A percentile compares a stretch with the other conserved stretches of the same genome.
Conservation (phyloP, 1,284 basidiomycete species). For the Rhodotorula glutinis region DNA sequence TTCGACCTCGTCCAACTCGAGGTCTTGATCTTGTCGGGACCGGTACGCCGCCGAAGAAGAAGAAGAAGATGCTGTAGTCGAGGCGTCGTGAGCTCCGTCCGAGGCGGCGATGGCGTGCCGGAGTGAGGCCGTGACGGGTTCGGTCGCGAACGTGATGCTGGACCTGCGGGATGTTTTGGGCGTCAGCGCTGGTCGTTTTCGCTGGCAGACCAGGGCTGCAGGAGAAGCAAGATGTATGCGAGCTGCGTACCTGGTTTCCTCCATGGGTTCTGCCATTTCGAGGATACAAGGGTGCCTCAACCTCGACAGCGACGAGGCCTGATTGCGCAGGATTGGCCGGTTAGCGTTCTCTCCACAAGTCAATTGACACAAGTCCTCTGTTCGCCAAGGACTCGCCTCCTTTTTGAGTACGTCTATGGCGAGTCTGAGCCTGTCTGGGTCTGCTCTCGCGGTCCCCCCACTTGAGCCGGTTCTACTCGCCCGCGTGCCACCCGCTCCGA, state of each 20-base stretch:
- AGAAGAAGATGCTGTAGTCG: slow-evolving; percentile 32
- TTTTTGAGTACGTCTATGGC: slow-evolving; percentile 77
- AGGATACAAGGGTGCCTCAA: slow-evolving; percentile 91
- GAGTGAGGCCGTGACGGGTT: slow-evolving; percentile 45
- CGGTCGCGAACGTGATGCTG: slow-evolving; percentile 7
- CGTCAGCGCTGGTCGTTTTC: background rate
- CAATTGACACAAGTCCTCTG: too few species aligned
- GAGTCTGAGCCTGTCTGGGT: slow-evolving; percentile 54
- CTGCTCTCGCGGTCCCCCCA: slow-evolving; percentile 54
- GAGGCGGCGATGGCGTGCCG: slow-evolving; percentile 61
- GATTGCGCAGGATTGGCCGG: slow-evolving; percentile 1
- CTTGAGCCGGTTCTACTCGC: background rate
- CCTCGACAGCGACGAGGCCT: slow-evolving; percentile 81
- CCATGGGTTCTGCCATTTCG: slow-evolving; percentile 98
- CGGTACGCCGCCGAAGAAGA: slow-evolving; percentile 7
- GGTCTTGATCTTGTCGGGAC: slow-evolving; percentile 43
- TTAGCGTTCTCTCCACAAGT: background rate
- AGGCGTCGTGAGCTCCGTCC: slow-evolving; percentile 52
- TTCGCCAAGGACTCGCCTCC: slow-evolving; percentile 75
- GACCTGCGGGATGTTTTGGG: background rate
- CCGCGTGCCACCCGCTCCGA: too few species aligned
- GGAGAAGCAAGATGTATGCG: too few species aligned
- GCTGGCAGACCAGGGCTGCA: too few species aligned
- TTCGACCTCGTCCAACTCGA: slow-evolving; percentile 89
- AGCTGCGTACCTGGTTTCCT: slow-evolving; percentile 69